Evolutionary conservation across 2,329 filamentous ascomycete genomes (phyloP).

Genomic region (Xylaria digitata): DNA sequence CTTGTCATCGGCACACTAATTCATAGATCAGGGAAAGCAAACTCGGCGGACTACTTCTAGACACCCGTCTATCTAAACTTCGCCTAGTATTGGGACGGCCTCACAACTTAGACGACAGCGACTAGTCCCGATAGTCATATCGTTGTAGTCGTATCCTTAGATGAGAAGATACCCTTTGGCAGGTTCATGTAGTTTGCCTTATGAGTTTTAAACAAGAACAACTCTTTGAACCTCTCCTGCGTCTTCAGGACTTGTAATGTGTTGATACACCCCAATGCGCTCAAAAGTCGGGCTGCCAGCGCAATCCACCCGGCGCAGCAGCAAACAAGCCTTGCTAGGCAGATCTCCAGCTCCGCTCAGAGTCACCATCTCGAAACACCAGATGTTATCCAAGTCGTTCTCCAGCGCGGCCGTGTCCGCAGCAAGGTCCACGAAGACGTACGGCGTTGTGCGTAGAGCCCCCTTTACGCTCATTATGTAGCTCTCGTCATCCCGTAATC

Average conservation of each 20-base stretch:
- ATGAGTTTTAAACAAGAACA: neutral
- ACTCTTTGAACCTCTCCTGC: neutral
- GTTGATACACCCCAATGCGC: constrained; percentile 21
- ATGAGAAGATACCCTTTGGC: too few species aligned
- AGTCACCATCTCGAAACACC: constrained; percentile 14
- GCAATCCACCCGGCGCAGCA: constrained; percentile 1
- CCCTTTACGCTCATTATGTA: constrained; percentile 13
- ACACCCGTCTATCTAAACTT: too few species aligned
- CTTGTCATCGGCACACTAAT: too few species aligned
- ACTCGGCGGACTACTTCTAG: too few species aligned
- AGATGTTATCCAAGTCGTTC: neutral
- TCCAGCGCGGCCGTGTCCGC: neutral
- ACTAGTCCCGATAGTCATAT: too few species aligned
- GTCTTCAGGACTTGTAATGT: neutral
- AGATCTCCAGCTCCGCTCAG: constrained; percentile 4
- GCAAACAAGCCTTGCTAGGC: constrained; percentile 5
- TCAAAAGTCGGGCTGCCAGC: neutral
- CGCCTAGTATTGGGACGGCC: too few species aligned
- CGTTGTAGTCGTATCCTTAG: too few species aligned
- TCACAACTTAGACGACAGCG: too few species aligned
- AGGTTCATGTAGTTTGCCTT: too few species aligned
- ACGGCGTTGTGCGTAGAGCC: constrained; percentile 5
- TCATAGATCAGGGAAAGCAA: too few species aligned
- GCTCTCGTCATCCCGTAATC: neutral
- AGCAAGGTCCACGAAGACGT: constrained; percentile 12